Base-by-base conservation (phyloP, 257 asterid genomes). In the Dorcoceras hygrometricum region DNA sequence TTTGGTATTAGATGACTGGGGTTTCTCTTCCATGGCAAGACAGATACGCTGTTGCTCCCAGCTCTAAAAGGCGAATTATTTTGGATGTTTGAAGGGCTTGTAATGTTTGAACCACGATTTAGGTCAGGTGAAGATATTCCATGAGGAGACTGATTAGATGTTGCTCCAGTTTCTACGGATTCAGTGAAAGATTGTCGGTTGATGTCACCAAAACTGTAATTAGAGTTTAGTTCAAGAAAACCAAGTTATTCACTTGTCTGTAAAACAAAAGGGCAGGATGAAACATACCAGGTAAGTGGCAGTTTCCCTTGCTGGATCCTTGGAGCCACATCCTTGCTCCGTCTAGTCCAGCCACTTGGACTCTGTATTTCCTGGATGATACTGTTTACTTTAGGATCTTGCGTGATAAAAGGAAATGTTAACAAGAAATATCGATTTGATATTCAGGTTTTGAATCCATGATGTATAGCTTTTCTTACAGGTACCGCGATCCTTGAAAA, bases 141-240 rank as follows among this genome's bases (percentile, higher is more conserved):
- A 54, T 75, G 86, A 25, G 92, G 92, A 18, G 95, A 89, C 63
- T 31, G 84, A 63, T 71, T 81, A 66, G 83, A 71, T 14, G 73
- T 19, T 29, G 63, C 53, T 63, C 79, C 70, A 39, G 28, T 12
- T 25, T 80, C 88, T 1, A 78, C 26, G 54, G 69, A 64, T 76
- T 80, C 82, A 6, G 65, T 71, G 58, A 64, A 65, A 67, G 83
- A 69, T 63, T 74, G 89, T 65, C 60, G 76, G 66, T 68, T 72
- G 28, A 75, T 64, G 69, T 80, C 86, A 60, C 91, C 83, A 80
- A 26, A 73, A 50, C 59, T 28, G 39, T 9, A 43, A 65, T 63
- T 23, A 61, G 19, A 65, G 60, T 56, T 31, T 43, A 14, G 69
- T 55, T 14, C 10, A 25, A 57, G 34, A 70, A 10, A 48, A 60